Conservation (phyloP, 805 yeast genomes). For the Myxozyma udenii region DNA sequence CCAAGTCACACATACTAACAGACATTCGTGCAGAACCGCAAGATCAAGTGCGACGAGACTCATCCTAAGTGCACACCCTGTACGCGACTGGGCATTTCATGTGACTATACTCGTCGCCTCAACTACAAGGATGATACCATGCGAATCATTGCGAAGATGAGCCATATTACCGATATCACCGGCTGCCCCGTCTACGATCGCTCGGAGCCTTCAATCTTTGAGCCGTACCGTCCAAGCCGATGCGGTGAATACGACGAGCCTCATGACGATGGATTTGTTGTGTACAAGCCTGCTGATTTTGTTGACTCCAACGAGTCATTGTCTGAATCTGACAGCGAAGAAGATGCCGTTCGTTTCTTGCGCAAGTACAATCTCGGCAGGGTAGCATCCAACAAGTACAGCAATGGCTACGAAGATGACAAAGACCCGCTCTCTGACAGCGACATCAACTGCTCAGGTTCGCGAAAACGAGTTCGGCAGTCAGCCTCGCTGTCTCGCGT, state of each 20-base stretch:
- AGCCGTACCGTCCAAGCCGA: conserved; percentile 14
- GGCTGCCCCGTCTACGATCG: conserved; percentile 29
- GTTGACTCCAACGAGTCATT: background rate
- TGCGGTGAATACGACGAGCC: conserved; percentile 16
- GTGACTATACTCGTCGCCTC: conserved; percentile 23
- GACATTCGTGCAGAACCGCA: conserved; percentile 12
- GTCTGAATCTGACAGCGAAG: background rate
- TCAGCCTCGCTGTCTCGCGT: too few relatives aligned
- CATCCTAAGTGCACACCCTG: conserved; percentile 27
- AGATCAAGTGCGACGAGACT: conserved; percentile 25
- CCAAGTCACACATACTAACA: background rate
- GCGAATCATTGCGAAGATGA: conserved; percentile 20
- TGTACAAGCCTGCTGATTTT: conserved; percentile 4
- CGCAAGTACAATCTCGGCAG: too few relatives aligned
- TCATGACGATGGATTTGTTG: conserved; percentile 23
- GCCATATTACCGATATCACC: conserved; percentile 9
- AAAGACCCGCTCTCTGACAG: background rate
- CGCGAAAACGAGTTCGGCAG: too few relatives aligned
- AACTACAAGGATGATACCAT: conserved; percentile 27
- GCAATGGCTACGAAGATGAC: conserved; percentile 1
- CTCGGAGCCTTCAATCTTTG: conserved; percentile 14
- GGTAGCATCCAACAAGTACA: too few relatives aligned
- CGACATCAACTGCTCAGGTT: background rate
- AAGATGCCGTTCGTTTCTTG: background rate
- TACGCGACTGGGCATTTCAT: conserved; percentile 14